Base-by-base conservation (phyloP, 164 flowering plant species). In the Aristolochia contorta region DNA sequence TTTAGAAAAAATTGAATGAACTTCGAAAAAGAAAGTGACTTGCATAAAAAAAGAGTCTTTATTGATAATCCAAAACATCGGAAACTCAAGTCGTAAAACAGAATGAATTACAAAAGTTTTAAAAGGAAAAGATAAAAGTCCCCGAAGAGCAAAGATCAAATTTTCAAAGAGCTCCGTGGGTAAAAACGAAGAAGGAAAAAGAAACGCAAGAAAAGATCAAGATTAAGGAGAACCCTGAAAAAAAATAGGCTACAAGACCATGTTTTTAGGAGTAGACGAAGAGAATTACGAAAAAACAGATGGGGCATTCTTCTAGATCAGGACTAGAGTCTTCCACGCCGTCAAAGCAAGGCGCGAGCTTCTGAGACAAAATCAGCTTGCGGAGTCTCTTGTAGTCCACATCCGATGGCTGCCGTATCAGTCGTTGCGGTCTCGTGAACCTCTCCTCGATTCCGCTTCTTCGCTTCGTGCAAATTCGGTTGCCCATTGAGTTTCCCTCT, bases 321-420 rank as follows among this genome's bases (percentile, higher is more conserved):
- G 72, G 46, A n/a, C 23, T 47, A 22, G 62, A 57, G 8, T 74
- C 77, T 15, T 74, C 77, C 18, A 63, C 63, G 12, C 65, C 77
- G 61, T 71, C 74, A 19, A 65, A 74, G 52, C 77, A 74, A 67
- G 77, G 77, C 2, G 77, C 77, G 47, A 74, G 74, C 67, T 74
- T 74, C 37, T 60, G 21, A 23, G 65, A 54, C 1, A 65, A 41
- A 18, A 74, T 74, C 4, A 74, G 65, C 62, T 67, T 74, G 33
- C 70, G 60, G 12, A 74, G 74, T 56, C 62, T 71, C 72, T 70
- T 74, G 65, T 68, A 74, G 30, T 74, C 77, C 13, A 74, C 65
- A 47, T 71, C 54, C 0, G 67, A 46, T 1, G 65, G 69, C 22
- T 67, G 65, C 16, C 51, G 30, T 49, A 57, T 24, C 13, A 68